Evolutionary conservation across 371 early-diverging fungal genomes (phyloP).

Genomic region (Mortierella sp.): DNA sequence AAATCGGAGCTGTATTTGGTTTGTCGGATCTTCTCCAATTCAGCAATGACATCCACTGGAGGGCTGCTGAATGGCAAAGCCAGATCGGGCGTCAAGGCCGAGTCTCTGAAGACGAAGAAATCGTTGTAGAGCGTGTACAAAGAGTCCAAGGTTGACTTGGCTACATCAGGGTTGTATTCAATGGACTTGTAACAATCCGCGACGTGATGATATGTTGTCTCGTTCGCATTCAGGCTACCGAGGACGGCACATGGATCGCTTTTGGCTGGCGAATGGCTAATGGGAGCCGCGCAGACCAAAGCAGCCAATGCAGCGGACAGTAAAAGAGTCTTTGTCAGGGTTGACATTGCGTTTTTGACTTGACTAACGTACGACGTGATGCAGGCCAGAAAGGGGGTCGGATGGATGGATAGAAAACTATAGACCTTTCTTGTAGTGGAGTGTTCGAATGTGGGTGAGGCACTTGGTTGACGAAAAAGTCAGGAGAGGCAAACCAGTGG

Average conservation of each 20-base stretch:
- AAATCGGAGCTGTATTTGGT: constrained; percentile 7
- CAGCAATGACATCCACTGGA: constrained; percentile 22
- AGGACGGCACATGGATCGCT: constrained; percentile 20
- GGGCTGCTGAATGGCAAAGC: constrained; percentile 12
- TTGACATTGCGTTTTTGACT: too few species aligned
- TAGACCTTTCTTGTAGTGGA: too few species aligned
- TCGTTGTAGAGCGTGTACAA: constrained; percentile 20
- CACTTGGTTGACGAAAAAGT: too few species aligned
- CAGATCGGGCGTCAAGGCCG: constrained; percentile 20
- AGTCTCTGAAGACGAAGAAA: constrained; percentile 27
- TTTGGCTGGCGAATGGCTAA: neutral
- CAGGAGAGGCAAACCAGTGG: too few species aligned
- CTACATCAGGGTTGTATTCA: constrained; percentile 7
- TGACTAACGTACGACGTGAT: too few species aligned
- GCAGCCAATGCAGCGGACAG: neutral
- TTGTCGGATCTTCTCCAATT: constrained; percentile 6
- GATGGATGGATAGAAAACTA: too few species aligned
- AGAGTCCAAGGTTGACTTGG: constrained; percentile 11
- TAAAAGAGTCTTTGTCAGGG: too few species aligned
- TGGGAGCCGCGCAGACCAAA: constrained; percentile 9
- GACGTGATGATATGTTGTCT: constrained; percentile 3
- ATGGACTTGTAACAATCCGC: constrained; percentile 26
- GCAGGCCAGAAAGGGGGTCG: too few species aligned
- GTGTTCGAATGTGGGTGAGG: too few species aligned
- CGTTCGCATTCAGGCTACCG: neutral